Evolutionary conservation across 176 grass and related monocot species (phyloP).

Genomic region (Miscanthus lutarioriparius): DNA sequence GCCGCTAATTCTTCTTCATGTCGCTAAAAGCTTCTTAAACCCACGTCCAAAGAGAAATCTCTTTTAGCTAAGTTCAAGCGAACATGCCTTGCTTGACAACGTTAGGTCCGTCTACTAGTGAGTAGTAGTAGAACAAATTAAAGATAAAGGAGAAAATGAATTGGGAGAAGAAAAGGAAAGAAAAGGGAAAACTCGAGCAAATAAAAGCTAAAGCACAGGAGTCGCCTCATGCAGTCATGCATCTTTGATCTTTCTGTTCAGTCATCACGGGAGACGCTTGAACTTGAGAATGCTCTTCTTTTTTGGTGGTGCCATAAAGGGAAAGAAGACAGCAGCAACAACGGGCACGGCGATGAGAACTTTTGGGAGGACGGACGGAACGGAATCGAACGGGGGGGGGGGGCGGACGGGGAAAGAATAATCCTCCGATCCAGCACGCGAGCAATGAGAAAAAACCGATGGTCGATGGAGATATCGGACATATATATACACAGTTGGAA

Average conservation of each 20-base stretch:
- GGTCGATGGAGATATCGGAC: neutral
- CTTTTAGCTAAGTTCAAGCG: too few relatives aligned
- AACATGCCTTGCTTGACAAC: slow-evolving; percentile 21
- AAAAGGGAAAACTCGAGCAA: neutral
- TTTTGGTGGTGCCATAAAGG: neutral
- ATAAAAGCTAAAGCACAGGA: slow-evolving; percentile 36
- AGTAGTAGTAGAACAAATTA: neutral
- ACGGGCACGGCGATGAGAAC: slow-evolving; percentile 6
- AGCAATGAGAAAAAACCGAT: neutral
- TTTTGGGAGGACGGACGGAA: slow-evolving; percentile 18
- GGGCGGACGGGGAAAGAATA: slow-evolving; percentile 1
- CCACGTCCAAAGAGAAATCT: too few relatives aligned
- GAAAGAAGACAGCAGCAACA: neutral
- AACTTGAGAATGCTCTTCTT: neutral
- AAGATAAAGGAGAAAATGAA: slow-evolving; percentile 6
- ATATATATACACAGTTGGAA: neutral
- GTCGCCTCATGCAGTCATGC: neutral
- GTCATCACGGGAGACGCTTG: slow-evolving; percentile 13
- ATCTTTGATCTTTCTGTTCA: slow-evolving; percentile 4
- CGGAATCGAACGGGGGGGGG: neutral
- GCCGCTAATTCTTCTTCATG: neutral
- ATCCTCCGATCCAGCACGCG: slow-evolving; percentile 14
- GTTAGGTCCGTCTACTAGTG: neutral
- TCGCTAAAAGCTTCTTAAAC: too few relatives aligned
- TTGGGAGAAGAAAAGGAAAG: neutral